A percentile compares a stretch with the other conserved stretches of the same genome.
These are phyloP conservation scores for Tylopilus rubrobrunneus DNA, from an alignment of 768 basidiomycete species.

Conservation along the genomic window DNA sequence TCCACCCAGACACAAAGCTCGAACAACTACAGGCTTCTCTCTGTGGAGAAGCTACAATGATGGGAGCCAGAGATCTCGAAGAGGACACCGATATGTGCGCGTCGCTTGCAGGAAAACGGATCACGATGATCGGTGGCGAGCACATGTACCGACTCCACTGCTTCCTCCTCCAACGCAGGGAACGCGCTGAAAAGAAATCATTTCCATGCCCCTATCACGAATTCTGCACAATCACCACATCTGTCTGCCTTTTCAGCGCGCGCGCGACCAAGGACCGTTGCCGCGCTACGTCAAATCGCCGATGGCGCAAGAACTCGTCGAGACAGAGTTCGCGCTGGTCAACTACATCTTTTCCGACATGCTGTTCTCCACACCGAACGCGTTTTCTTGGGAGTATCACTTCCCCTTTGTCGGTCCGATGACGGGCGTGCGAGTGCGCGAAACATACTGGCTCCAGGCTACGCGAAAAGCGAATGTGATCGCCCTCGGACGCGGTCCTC, in stretches of 20 bases:
- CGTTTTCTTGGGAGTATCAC: conserved; percentile 35
- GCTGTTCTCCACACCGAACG: conserved; percentile 33
- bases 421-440: conserved; percentile 42
- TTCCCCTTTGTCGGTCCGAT: conserved; percentile 35
- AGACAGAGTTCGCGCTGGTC: conserved; percentile 39
- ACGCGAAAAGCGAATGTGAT: conserved; percentile 46
- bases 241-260: conserved; percentile 28
- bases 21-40: conserved; percentile 13
- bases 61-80: too few species aligned
- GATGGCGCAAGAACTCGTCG: conserved; percentile 31
- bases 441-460: conserved; percentile 44
- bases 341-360: conserved; percentile 48
- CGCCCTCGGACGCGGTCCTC: conserved; percentile 44
- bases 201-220: conserved; percentile 40
- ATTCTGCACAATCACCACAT: conserved; percentile 54
- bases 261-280: neutral
- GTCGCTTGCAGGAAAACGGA: conserved; percentile 23
- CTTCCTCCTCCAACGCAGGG: conserved; percentile 18
- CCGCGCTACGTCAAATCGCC: conserved; percentile 34
- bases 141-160: conserved; percentile 25
- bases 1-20: neutral
- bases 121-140: conserved; percentile 28
- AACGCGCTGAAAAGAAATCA: conserved; percentile 14
- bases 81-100: conserved; percentile 13
- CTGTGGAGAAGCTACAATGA: neutral